These are phyloP conservation scores for Carex sylvatica DNA, from an alignment of 202 grass and related monocot species.

Conservation along the genomic window DNA sequence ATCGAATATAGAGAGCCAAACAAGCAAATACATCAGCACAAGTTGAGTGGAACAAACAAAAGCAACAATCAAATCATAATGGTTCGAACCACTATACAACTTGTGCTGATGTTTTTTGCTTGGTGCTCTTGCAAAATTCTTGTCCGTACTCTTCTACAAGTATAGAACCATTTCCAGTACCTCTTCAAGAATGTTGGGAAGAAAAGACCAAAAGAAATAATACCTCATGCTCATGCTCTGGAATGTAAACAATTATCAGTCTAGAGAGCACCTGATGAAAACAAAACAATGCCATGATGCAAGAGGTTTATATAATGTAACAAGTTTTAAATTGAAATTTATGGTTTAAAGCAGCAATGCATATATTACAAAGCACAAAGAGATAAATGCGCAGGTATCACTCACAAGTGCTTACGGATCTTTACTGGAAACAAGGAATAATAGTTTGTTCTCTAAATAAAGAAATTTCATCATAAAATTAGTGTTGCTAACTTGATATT, in stretches of 20 bases:
- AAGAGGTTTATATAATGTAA: not conserved
- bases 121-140: conserved; percentile 62
- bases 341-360: not conserved
- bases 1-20: too few relatives aligned
- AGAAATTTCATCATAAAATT: too few relatives aligned
- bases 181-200: conserved; percentile 47
- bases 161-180: conserved; percentile 77
- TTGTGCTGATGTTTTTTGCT: conserved; percentile 50
- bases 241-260: conserved; percentile 90
- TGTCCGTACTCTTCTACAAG: conserved; percentile 84
- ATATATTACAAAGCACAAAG: not conserved
- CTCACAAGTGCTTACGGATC: not conserved
- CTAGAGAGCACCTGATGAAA: conserved; percentile 82
- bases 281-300: not conserved
- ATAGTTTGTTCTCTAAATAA: too few relatives aligned
- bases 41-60: not conserved
- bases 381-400: not conserved
- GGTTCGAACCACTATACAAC: conserved; percentile 76
- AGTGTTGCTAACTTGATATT: too few relatives aligned
- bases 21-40: not conserved
- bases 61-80: conserved; percentile 48
- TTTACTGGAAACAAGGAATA: conserved; percentile 3
- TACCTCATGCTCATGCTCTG: conserved; percentile 80
- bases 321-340: not conserved
- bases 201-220: conserved; percentile 8